A percentile compares a stretch with the other conserved stretches of the same genome.
Conservation (phyloP, 495 filamentous ascomycete species). For the Penicillium subrubescens region DNA sequence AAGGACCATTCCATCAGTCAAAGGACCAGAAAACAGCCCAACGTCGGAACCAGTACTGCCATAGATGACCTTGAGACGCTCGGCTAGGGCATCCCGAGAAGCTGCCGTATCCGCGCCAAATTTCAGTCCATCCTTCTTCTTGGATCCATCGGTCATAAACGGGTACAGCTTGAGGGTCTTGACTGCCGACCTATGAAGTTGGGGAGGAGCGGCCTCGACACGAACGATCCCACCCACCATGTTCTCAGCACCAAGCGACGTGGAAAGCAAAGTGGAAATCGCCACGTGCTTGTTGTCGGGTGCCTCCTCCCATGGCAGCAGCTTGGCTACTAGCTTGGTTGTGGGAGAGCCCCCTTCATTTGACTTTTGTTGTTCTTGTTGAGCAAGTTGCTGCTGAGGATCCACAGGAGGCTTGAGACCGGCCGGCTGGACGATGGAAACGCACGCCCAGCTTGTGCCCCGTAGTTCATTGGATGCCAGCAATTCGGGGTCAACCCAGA, state of each 20-base stretch:
- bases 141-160: constrained; percentile 59
- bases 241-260: constrained; percentile 64
- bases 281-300: constrained; percentile 77
- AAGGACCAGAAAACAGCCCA: constrained; percentile 76
- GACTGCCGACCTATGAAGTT: constrained; percentile 54
- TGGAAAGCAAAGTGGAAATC: constrained; percentile 74
- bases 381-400: constrained; percentile 67
- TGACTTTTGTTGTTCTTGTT: constrained; percentile 57
- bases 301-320: constrained; percentile 81
- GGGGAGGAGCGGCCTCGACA: constrained; percentile 72
- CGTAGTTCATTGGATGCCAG: constrained; percentile 68
- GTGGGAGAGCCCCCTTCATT: constrained; percentile 61
- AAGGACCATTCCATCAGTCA: constrained; percentile 86
- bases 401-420: constrained; percentile 75
- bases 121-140: constrained; percentile 66
- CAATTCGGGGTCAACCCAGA: constrained; percentile 83
- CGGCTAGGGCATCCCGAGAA: constrained; percentile 67
- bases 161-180: constrained; percentile 74
- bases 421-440: constrained; percentile 78
- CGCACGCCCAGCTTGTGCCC: constrained; percentile 69
- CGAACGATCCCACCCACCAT: constrained; percentile 88
- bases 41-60: constrained; percentile 40
- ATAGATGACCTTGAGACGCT: constrained; percentile 51
- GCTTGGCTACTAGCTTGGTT: constrained; percentile 71
- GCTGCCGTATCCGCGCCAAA: constrained; percentile 86